phyloP scores from a whole-genome alignment of 2,329 filamentous ascomycete genomes.

The Fusarium siculi region DNA sequence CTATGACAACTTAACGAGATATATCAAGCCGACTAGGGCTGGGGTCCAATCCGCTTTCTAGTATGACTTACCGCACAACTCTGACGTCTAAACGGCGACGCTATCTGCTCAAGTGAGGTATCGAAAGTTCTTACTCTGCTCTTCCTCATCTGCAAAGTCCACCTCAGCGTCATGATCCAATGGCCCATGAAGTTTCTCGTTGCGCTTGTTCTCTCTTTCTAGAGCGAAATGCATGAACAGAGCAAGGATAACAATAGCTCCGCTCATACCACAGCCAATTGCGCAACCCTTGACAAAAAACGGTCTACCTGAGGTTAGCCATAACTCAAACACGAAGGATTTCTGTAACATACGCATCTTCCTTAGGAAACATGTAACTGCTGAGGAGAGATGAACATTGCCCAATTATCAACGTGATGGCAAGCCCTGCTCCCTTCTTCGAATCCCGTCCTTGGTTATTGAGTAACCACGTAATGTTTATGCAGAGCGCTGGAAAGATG shows the following conservation, averaged over 20 bases:
- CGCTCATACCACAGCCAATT: constrained; percentile 22
- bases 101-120: not conserved
- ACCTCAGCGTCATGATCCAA: not conserved
- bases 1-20: too few species aligned
- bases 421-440: constrained; percentile 18
- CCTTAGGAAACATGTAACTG: constrained; percentile 24
- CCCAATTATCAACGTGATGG: not conserved
- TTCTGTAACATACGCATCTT: not conserved
- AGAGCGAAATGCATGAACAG: constrained; percentile 19
- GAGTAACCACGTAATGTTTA: constrained; percentile 28
- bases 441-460: constrained; percentile 34
- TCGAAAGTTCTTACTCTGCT: constrained; percentile 9
- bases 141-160: not conserved
- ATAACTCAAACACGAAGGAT: too few species aligned
- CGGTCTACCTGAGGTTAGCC: not conserved
- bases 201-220: constrained; percentile 5
- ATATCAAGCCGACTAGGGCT: too few species aligned
- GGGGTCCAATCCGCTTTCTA: too few species aligned
- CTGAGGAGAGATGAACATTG: constrained; percentile 35
- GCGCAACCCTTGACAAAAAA: constrained; percentile 27
- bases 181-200: not conserved
- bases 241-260: not conserved
- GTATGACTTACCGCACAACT: too few species aligned
- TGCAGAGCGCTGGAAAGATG: constrained; percentile 1
- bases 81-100: too few species aligned